Evolutionary conservation across 176 grass and related monocot genomes (phyloP).

Genomic region (Zea luxurians): DNA sequence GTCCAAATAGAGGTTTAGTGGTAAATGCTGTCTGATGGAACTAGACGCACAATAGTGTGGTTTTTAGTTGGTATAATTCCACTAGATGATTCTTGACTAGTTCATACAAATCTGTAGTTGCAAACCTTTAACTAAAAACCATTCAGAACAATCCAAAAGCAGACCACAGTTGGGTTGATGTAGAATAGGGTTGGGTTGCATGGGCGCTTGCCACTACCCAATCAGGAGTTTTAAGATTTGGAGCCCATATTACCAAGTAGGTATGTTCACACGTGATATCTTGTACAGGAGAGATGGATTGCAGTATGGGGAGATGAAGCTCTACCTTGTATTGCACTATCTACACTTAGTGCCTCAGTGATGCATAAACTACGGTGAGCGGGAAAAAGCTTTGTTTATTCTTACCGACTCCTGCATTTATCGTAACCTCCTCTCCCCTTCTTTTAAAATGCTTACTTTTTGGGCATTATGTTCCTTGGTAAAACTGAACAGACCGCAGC

Average conservation of each 20-base stretch:
- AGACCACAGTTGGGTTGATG: not conserved
- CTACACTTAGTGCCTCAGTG: conserved; percentile 67
- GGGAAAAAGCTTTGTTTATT: not conserved
- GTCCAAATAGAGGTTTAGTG: not conserved
- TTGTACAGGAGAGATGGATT: conserved; percentile 72
- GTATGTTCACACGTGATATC: not conserved
- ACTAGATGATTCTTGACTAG: not conserved
- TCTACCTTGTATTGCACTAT: conserved; percentile 77
- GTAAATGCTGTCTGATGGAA: not conserved
- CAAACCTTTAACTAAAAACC: not conserved
- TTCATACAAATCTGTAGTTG: not conserved
- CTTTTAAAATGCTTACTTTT: not conserved
- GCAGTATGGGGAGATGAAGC: conserved; percentile 63
- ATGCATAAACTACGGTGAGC: conserved; percentile 93
- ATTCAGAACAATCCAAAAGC: not conserved
- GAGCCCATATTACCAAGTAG: not conserved
- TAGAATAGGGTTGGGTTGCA: not conserved
- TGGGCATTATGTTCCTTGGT: not conserved
- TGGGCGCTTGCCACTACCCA: not conserved
- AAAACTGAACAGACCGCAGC: conserved; percentile 67
- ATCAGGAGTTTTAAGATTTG: not conserved
- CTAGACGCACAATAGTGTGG: too few species aligned
- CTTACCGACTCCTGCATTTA: not conserved
- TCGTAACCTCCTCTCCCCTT: not conserved
- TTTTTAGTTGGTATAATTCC: too few species aligned